Conservation (phyloP, 805 yeast genomes). For the Torulaspora franciscae region DNA sequence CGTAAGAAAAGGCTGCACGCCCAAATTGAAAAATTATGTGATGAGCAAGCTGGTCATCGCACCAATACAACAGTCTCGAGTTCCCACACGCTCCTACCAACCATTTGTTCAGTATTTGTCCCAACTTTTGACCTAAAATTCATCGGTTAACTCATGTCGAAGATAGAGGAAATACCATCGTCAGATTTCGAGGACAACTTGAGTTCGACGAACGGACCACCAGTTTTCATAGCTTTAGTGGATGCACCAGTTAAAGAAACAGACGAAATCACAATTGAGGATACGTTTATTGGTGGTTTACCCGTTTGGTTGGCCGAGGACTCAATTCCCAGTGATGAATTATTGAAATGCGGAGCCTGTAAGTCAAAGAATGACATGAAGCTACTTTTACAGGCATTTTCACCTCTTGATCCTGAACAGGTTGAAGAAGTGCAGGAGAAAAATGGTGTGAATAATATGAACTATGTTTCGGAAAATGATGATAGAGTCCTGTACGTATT, state of each 20-base stretch:
- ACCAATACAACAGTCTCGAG: not conserved
- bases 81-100: not conserved
- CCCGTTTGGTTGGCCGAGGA: constrained; percentile 65
- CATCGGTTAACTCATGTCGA: constrained; percentile 7
- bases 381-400: constrained; percentile 70
- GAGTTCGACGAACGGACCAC: constrained; percentile 24
- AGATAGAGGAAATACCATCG: constrained; percentile 11
- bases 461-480: constrained; percentile 47
- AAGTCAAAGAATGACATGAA: constrained; percentile 46
- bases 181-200: constrained; percentile 28
- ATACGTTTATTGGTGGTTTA: constrained; percentile 77
- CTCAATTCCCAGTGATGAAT: constrained; percentile 51
- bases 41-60: not conserved
- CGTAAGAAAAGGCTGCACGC: too few relatives aligned
- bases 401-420: constrained; percentile 55
- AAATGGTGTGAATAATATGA: constrained; percentile 11
- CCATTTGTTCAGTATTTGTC: not conserved
- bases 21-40: not conserved
- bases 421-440: constrained; percentile 20
- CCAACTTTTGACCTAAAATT: not conserved
- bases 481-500: constrained; percentile 81
- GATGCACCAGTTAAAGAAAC: constrained; percentile 52
- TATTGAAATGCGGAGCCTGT: constrained; percentile 65
- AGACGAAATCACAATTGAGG: constrained; percentile 49
- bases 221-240: constrained; percentile 57